These are phyloP conservation scores for Candida cerambycidarum DNA, from an alignment of 805 yeast genomes.

Conservation along the genomic window DNA sequence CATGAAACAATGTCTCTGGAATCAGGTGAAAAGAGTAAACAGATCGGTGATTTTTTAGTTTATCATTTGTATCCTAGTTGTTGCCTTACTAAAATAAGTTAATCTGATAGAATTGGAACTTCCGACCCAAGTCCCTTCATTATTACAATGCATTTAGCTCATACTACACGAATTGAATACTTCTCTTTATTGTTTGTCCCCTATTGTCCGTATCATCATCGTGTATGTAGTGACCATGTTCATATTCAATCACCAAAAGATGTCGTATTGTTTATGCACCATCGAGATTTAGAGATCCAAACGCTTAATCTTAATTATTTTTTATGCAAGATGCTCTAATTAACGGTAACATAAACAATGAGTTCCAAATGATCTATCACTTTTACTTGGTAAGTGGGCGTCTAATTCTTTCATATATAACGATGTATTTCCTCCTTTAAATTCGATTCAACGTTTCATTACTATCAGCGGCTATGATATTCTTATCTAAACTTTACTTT, in stretches of 20 bases:
- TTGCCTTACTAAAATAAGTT: too few species aligned
- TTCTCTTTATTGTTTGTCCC: not conserved
- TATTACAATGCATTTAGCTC: too few species aligned
- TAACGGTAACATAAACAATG: not conserved
- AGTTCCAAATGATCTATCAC: not conserved
- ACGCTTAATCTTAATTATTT: not conserved
- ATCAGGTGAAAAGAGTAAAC: too few species aligned
- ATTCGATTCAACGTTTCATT: not conserved
- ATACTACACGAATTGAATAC: not conserved
- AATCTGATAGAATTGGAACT: too few species aligned
- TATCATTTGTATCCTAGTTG: too few species aligned
- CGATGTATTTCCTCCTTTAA: not conserved
- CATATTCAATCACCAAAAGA: not conserved
- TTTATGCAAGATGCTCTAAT: not conserved
- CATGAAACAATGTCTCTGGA: too few species aligned
- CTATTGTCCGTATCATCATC: too few species aligned
- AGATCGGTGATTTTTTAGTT: too few species aligned
- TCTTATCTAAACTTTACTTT: not conserved
- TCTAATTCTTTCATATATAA: not conserved
- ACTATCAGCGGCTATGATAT: constrained; percentile 2
- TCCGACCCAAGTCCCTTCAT: too few species aligned
- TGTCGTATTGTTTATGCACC: not conserved
- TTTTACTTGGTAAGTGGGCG: not conserved
- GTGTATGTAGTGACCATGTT: not conserved
- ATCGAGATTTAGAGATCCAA: not conserved